Conservation (phyloP, 2,329 filamentous ascomycete species). For the Colletotrichum lindemuthianum region DNA sequence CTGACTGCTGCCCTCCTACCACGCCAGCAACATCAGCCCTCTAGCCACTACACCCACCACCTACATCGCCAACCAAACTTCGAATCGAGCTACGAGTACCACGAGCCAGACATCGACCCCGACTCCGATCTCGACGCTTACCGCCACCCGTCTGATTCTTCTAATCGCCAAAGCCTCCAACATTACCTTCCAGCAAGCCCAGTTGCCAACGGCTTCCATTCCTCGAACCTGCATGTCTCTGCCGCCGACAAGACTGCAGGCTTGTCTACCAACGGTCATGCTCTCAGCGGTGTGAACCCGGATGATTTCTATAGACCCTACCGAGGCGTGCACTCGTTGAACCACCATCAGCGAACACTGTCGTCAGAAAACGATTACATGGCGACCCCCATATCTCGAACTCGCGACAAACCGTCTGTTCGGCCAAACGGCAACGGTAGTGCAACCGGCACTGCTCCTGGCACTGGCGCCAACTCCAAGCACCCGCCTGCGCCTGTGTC, state of each 20-base stretch:
- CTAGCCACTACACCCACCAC: constrained; percentile 43
- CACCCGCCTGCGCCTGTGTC: constrained; percentile 54
- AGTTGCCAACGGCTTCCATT: constrained; percentile 36
- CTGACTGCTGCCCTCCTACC: constrained; percentile 40
- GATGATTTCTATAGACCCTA: constrained; percentile 67
- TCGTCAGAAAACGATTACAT: constrained; percentile 47
- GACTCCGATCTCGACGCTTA: constrained; percentile 41
- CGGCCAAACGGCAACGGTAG: constrained; percentile 58
- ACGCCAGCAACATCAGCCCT: constrained; percentile 44
- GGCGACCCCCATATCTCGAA: constrained; percentile 48
- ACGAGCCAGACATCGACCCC: constrained; percentile 42
- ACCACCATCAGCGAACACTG: constrained; percentile 39
- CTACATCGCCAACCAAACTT: constrained; percentile 38
- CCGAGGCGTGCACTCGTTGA: constrained; percentile 49
- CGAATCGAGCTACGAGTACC: constrained; percentile 40
- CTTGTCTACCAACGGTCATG: constrained; percentile 45
- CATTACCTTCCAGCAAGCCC: constrained; percentile 39
- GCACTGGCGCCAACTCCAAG: constrained; percentile 56
- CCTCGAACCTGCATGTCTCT: constrained; percentile 33
- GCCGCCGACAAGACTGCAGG: constrained; percentile 40
- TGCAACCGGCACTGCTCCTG: no score
- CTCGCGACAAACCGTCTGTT: constrained; percentile 53
- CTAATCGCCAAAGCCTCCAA: constrained; percentile 35
- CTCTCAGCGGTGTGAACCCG: constrained; percentile 57
- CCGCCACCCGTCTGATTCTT: constrained; percentile 38